Evolutionary conservation across 441 rosid genomes (phyloP), one percentile per base, ranked within the genome.

Genomic region (Adansonia rubrostipa): DNA sequence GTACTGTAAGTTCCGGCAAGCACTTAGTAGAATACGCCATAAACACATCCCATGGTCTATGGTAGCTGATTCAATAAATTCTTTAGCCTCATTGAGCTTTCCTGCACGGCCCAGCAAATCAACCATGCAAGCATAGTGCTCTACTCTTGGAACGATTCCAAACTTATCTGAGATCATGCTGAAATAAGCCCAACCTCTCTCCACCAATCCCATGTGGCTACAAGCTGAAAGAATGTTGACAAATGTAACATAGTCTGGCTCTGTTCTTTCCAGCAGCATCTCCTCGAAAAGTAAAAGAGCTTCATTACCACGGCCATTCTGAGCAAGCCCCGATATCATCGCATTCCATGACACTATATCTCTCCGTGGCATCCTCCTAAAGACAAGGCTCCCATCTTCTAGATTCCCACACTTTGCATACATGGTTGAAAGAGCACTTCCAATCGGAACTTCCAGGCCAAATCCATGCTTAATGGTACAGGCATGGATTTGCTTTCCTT

Each of bases 91-190:
- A 40, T 74, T 68, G 44, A 95, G 87, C 83, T 82, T 88, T 77
- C 94, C 98, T 36, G 97, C 97, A 76, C 95, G 95, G 81, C 95
- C 89, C 78, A 93, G 79, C 50, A 93, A 77, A 82, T 95, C 97
- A 64, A 95, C 98, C 92, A 93, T 90, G 85, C 97, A 93, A 42
- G 95, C 95, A 76, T 91, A 86, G 77, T 95, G 97, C 80, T 95
- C 97, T 19, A 95, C 88, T 78, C 84, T 87, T 51, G 94, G 93
- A 79, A 71, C 80, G 40, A 91, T 60, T 74, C 89, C 84, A 19
- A 89, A 90, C 53, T 82, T 84, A 78, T 84, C 82, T 0, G 79
- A 84, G 92, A 95, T 95, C 91, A 87, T 86, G 19, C 82, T 81
- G 85, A 90, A 91, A 82, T 88, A 92, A 53, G 36, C 79, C 95